These are phyloP conservation scores for Pyrenophora tritici-repentis DNA, from an alignment of 2,329 filamentous ascomycete genomes.

Conservation along the genomic window DNA sequence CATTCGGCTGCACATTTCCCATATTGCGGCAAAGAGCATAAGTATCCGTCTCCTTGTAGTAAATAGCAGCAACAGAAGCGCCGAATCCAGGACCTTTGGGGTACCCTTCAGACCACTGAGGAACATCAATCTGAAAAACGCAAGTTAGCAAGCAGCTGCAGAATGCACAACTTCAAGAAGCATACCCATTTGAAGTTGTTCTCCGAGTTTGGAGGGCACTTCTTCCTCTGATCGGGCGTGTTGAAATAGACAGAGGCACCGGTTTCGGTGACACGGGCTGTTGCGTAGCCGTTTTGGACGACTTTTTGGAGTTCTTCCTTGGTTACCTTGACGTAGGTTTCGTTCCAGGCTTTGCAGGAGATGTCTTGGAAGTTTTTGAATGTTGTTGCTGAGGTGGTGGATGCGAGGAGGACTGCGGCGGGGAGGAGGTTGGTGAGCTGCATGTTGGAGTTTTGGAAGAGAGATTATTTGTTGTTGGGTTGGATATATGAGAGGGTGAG, in stretches of 20 bases:
- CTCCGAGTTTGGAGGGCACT: background rate
- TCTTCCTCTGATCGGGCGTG: background rate
- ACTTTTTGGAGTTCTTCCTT: background rate
- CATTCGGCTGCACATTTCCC: background rate
- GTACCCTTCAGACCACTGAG: background rate
- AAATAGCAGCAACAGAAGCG: background rate
- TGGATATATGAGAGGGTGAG: no score
- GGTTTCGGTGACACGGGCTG: no score
- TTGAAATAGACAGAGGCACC: no score
- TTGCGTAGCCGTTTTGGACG: background rate
- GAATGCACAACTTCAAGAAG: background rate
- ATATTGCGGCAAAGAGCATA: background rate
- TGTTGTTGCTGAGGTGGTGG: background rate
- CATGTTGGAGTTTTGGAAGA: background rate
- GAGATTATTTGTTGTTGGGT: no score
- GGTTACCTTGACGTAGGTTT: background rate
- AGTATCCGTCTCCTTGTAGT: conserved; percentile 10
- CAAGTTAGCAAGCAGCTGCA: background rate
- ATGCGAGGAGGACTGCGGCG: background rate
- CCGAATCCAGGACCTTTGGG: background rate
- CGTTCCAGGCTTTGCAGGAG: background rate
- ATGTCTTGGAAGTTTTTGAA: background rate
- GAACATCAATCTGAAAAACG: background rate
- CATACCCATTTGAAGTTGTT: background rate
- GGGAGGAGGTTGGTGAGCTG: background rate